Evolutionary conservation across 192 early-diverging fungal species (phyloP).

Genomic region (Rhizophagus sp.): DNA sequence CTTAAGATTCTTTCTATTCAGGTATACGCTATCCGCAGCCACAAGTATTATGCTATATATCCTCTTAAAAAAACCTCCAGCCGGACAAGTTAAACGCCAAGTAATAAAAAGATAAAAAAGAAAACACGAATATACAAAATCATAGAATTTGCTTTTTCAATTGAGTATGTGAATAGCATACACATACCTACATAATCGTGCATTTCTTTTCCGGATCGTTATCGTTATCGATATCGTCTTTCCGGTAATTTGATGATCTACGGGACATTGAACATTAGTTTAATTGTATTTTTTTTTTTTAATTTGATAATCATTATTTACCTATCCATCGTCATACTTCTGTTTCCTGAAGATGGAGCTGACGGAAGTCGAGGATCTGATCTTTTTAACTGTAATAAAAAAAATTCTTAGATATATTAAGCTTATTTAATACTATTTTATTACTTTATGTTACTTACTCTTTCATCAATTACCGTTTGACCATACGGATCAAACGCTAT

Average conservation of each 20-base stretch:
- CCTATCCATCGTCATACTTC: not conserved
- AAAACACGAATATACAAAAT: not conserved
- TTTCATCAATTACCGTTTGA: not conserved
- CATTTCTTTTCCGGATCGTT: not conserved
- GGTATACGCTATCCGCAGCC: conserved; percentile 63
- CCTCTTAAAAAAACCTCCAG: conserved; percentile 59
- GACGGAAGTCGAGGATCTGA: not conserved
- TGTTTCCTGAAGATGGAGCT: not conserved
- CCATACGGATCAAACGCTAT: too few relatives aligned
- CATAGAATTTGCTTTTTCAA: not conserved
- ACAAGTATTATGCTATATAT: conserved; percentile 69
- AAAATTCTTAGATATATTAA: not conserved
- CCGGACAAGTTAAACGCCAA: conserved; percentile 21
- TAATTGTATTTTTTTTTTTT: too few relatives aligned
- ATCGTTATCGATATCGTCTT: not conserved
- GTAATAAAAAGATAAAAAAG: conserved; percentile 18
- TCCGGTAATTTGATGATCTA: not conserved
- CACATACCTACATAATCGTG: conserved; percentile 2
- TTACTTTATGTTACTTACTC: not conserved
- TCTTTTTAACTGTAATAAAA: not conserved
- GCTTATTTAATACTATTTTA: not conserved
- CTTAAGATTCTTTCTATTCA: conserved; percentile 18
- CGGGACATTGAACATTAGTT: not conserved
- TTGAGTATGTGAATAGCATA: not conserved
- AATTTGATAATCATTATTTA: not conserved